Conservation (phyloP, 2,329 filamentous ascomycete genomes). For the Apiospora koreana region DNA sequence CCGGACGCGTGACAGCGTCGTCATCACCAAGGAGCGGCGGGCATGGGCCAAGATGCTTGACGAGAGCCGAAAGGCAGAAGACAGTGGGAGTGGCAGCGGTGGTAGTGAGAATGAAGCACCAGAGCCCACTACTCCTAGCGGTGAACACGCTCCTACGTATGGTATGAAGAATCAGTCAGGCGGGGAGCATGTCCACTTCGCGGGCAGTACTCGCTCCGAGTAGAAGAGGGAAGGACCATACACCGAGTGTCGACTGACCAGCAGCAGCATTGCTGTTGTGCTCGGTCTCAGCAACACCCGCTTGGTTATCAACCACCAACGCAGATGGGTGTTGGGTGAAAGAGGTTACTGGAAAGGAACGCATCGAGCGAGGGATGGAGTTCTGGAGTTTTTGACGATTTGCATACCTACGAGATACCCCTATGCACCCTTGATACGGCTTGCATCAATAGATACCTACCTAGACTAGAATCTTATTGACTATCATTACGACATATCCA, state of each 20-base stretch:
- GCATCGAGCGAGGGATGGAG: background rate
- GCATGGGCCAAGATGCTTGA: conserved; percentile 10
- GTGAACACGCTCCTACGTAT: background rate
- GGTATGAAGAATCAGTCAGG: background rate
- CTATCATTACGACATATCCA: background rate
- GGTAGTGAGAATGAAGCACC: background rate
- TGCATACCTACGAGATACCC: conserved; percentile 7
- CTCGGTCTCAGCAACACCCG: background rate
- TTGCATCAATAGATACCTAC: conserved; percentile 3
- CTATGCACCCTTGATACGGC: background rate
- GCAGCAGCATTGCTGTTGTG: background rate
- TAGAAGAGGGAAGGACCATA: background rate
- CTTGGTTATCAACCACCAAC: background rate
- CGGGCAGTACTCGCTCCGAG: background rate
- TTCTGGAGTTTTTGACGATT: conserved; percentile 1
- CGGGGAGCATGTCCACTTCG: background rate
- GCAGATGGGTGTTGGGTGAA: background rate
- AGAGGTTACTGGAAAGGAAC: background rate
- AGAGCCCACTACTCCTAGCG: background rate
- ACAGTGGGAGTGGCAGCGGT: background rate
- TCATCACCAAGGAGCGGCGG: conserved; percentile 14
- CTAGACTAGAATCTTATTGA: background rate
- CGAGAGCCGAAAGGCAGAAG: background rate
- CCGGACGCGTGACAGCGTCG: conserved; percentile 33
- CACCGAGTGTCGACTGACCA: background rate